A percentile compares a stretch with the other conserved stretches of the same genome.
These are phyloP conservation scores for Sindora glabra DNA, from an alignment of 306 rosid genomes.

Conservation along the genomic window DNA sequence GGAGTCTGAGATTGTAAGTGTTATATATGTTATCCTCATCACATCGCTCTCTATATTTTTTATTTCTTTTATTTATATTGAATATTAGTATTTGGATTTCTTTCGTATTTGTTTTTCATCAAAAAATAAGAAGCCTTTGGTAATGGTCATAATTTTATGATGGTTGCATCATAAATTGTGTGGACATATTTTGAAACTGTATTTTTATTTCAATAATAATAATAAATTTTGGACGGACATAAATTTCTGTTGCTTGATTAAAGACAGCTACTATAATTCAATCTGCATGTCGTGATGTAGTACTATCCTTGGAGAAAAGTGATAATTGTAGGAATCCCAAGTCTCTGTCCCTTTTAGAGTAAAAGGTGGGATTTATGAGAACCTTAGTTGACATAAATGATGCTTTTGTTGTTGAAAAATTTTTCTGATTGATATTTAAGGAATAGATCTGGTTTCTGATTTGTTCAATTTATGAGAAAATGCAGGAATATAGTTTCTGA, in stretches of 20 bases:
- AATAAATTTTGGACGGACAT: no score
- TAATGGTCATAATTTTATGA: neutral
- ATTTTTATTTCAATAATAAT: no score
- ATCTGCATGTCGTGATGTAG: no score
- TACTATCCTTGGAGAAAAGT: no score
- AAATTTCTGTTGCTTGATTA: no score
- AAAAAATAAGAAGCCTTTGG: neutral
- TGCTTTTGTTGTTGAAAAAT: neutral
- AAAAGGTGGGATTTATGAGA: neutral
- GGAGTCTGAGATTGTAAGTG: conserved; percentile 64
- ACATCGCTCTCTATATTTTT: neutral
- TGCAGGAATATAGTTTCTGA: neutral
- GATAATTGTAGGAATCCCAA: no score
- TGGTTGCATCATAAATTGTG: neutral
- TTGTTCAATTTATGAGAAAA: neutral
- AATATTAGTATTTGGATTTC: neutral
- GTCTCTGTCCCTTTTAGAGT: no score
- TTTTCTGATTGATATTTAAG: neutral
- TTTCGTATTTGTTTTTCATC: neutral
- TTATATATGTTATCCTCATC: neutral
- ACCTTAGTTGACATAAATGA: neutral
- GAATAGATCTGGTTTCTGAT: neutral
- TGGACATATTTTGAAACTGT: neutral
- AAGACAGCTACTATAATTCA: no score
- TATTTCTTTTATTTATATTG: neutral